Conservation (phyloP, 495 filamentous ascomycete genomes). For the Usnea hakonensis region DNA sequence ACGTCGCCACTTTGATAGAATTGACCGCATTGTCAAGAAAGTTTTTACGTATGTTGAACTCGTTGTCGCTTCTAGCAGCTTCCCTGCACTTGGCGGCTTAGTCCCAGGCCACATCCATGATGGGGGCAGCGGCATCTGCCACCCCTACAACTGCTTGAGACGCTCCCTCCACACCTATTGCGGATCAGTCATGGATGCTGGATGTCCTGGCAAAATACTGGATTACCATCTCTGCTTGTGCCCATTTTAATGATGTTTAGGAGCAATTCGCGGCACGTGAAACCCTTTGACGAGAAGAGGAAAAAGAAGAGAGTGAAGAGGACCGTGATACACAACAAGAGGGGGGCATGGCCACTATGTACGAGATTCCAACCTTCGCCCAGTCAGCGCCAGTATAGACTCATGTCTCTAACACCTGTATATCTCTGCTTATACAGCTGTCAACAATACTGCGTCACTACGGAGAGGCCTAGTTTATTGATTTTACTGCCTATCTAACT, state of each 20-base stretch:
- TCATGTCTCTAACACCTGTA: background rate
- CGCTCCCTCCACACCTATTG: background rate
- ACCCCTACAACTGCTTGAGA: constrained; percentile 9
- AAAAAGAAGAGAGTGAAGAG: background rate
- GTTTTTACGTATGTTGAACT: constrained; percentile 17
- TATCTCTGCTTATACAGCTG: background rate
- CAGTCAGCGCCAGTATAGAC: background rate
- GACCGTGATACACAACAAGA: background rate
- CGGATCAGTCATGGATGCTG: background rate
- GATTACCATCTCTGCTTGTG: background rate
- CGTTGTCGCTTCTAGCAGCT: constrained; percentile 11
- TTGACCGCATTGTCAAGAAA: constrained; percentile 16
- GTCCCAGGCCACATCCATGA: constrained; percentile 11
- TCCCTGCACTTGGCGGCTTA: constrained; percentile 13
- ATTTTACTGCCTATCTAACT: background rate
- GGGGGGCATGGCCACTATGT: background rate
- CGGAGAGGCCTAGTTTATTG: too few species aligned
- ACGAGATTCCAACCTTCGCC: background rate
- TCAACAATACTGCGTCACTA: background rate
- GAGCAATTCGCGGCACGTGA: background rate
- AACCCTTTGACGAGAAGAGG: background rate
- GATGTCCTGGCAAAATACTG: background rate
- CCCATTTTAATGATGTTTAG: background rate
- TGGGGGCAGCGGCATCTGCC: constrained; percentile 14
- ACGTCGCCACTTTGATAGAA: constrained; percentile 14